Evolutionary conservation across 306 rosid genomes (phyloP).

Genomic region (Arachis hypogaea): DNA sequence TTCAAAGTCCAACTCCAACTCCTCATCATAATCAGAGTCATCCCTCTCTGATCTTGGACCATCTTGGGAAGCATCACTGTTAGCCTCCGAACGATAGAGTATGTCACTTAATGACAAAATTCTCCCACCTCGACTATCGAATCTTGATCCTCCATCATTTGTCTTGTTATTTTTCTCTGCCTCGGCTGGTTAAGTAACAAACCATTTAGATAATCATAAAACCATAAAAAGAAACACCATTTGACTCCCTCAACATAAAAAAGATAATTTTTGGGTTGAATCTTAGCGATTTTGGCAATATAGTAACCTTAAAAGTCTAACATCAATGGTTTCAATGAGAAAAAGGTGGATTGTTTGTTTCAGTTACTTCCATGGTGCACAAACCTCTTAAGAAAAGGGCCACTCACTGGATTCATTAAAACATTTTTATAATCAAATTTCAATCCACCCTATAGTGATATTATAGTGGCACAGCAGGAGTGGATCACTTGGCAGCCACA

Average conservation of each 20-base stretch:
- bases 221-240: slow-evolving; percentile 31
- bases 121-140: slow-evolving; percentile 69
- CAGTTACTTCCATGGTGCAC: slow-evolving; percentile 11
- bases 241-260: slow-evolving; percentile 2
- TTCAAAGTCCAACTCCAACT: slow-evolving; percentile 88
- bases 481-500: background rate
- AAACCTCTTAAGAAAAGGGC: background rate
- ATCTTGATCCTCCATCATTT: slow-evolving; percentile 64
- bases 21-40: slow-evolving; percentile 95
- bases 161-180: slow-evolving; percentile 64
- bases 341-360: slow-evolving; percentile 18
- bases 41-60: slow-evolving; percentile 89
- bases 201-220: slow-evolving; percentile 37
- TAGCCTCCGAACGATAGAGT: slow-evolving; percentile 78
- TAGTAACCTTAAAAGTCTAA: background rate
- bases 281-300: slow-evolving; percentile 7
- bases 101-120: slow-evolving; percentile 80
- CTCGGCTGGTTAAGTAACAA: slow-evolving; percentile 63
- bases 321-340: slow-evolving; percentile 8
- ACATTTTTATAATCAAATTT: slow-evolving; percentile 9
- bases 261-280: background rate
- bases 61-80: slow-evolving; percentile 86
- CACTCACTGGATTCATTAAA: slow-evolving; percentile 24
- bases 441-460: background rate
- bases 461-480: background rate